Base-by-base conservation (phyloP, 768 basidiomycete species). In the Pulveroboletus sp. region DNA sequence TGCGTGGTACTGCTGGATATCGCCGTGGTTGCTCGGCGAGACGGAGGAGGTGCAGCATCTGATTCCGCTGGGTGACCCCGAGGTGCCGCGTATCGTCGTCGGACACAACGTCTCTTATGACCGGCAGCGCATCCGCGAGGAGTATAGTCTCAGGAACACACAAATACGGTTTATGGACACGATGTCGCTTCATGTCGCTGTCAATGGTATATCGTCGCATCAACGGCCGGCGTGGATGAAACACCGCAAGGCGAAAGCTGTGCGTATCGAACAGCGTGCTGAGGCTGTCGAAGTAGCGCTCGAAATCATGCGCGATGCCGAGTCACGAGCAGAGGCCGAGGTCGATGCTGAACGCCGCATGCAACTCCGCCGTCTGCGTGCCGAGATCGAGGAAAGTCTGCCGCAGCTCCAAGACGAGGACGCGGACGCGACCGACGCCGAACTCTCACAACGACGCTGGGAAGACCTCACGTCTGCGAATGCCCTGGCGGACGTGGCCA, bases 41-140 rank as follows among this genome's bases (percentile, higher is more conserved):
- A 73, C 83, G 43, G 71, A 80, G 17, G 72, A 80, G 39, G 63
- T 68, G 1, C 68, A 71, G 31, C 90, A 94, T 28, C 73, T 95
- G 46, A 82, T 94, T 44, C 84, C 92, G 0, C 52, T 94, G 3
- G 89, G 90, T 1, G 69, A 77, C 46, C 67, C 80, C 9, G 52
- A 64, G 10, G 55, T 65, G 0, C 73, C 84, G 1, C 78, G 83
- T 13, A 64, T 97, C 28, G 73, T 97, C 24, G 83, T 97, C 28
- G 95, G 96, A 3, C 96, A 99, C 68, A 96, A 96, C 61, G 85
- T 98, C 38, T 89, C 93, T 1, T 98, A 93, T 66, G 96, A 99
- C 67, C 81, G 94, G 15, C 84, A 81, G 14, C 79, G 94, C 10
- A 73, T 95, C 31, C 64, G 68, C 28, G 89, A 95, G 54, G 96